Evolutionary conservation across 2,329 filamentous ascomycete species (phyloP), one percentile per base, ranked within the genome.

Genomic region (Colletotrichum costaricense): DNA sequence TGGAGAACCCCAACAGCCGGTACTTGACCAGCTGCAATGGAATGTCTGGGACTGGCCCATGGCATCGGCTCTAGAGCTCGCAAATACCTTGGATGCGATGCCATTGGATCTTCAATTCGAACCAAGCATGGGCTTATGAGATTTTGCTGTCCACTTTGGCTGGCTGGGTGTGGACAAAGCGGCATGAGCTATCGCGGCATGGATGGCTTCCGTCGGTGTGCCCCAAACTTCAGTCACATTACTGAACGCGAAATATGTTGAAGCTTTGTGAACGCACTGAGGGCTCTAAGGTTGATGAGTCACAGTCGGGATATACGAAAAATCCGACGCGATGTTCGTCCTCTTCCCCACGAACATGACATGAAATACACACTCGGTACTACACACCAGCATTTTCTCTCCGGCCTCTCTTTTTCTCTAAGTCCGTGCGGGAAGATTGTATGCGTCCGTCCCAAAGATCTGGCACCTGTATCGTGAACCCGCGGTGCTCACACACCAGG

Each of bases 21-120:
- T 42, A 16, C 22, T 73, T 1, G 76, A 78, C 4, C 74, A 77
- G 38, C 63, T 77, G 14, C 77, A 78, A 12, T 79, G 75, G 76
- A 79, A 79, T 24, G 70, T 78, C 16, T 79, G 76, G 78, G 76
- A 79, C 9, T 79, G 77, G 78, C 78, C 78, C 1, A 77, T 79
- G 72, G 78, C 70, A 22, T 79, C 78, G 6, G 77, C 75, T 1
- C 33, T 79, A 49, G 77, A 79, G 42, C 75, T 79, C 9, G 71
- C 75, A 16, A 78, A 79, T 33, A 77, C 75, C 3, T 58, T 78
- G 42, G 74, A 79, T 59, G 66, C 73, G 12, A 71, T 75, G n/a
- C 76, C 77, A 16, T 55, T 78, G n/a, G 76, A 79, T 30, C 46
- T 78, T 12, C 63, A 67, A 16, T 67, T 71, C 11, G 63, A 62